These are phyloP conservation scores for Metschnikowia arizonensis DNA, from an alignment of 805 yeast species.

Conservation along the genomic window DNA sequence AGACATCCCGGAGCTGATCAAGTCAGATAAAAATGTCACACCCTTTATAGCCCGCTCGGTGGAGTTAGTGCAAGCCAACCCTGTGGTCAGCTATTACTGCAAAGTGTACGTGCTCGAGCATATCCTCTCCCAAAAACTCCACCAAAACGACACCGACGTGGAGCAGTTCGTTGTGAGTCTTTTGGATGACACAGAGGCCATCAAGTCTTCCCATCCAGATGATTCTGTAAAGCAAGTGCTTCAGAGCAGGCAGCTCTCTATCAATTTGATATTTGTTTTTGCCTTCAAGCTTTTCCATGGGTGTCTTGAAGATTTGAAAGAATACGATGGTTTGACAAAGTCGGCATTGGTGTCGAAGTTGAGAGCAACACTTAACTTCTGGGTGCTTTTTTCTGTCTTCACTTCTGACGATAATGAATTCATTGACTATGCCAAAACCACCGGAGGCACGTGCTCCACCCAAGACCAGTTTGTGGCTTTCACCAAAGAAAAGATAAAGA, in stretches of 20 bases:
- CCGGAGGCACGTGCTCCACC: constrained; percentile 62
- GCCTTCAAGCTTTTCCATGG: constrained; percentile 52
- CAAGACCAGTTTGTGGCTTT: constrained; percentile 50
- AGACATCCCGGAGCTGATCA: constrained; percentile 13
- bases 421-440: constrained; percentile 42
- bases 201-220: constrained; percentile 42
- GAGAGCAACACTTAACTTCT: constrained; percentile 52
- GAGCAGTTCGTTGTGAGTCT: constrained; percentile 58
- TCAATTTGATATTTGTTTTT: constrained; percentile 35
- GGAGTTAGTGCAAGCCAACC: constrained; percentile 57
- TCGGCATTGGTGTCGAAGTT: constrained; percentile 49
- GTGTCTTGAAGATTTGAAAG: constrained; percentile 39
- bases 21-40: constrained; percentile 37
- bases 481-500: constrained; percentile 50
- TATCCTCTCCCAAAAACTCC: constrained; percentile 58
- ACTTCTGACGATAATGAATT: constrained; percentile 21
- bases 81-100: constrained; percentile 71
- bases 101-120: constrained; percentile 65
- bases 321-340: constrained; percentile 34
- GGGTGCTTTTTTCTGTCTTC: constrained; percentile 42
- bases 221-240: constrained; percentile 47
- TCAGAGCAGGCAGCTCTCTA: constrained; percentile 51
- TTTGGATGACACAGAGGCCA: constrained; percentile 65
- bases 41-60: constrained; percentile 51
- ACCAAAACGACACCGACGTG: constrained; percentile 49